phyloP scores from a whole-genome alignment of 768 basidiomycete genomes.

The Pholiota microspora region DNA sequence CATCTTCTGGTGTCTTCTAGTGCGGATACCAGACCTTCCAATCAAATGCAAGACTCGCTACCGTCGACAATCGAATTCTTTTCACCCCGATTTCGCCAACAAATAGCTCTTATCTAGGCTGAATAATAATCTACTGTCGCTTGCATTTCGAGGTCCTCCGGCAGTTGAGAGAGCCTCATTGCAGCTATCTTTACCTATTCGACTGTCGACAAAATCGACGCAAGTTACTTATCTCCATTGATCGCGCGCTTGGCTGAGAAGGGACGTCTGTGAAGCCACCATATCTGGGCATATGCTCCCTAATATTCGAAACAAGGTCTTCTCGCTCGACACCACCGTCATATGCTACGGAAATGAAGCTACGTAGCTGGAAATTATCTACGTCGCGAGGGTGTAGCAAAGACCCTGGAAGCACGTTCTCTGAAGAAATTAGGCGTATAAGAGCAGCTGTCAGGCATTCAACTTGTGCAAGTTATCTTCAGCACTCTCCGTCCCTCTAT shows the following conservation, averaged over 20 bases:
- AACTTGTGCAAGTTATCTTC: neutral
- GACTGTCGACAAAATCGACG: neutral
- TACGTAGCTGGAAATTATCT: neutral
- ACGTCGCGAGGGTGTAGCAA: neutral
- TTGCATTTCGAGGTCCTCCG: neutral
- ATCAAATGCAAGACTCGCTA: neutral
- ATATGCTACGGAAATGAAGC: neutral
- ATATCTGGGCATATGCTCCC: neutral
- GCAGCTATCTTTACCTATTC: constrained; percentile 15
- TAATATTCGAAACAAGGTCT: neutral
- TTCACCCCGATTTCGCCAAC: neutral
- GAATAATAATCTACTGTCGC: neutral
- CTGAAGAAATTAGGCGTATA: neutral
- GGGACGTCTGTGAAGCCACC: neutral
- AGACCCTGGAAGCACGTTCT: neutral
- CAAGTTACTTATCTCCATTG: constrained; percentile 5
- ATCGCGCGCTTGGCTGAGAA: neutral
- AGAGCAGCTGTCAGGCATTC: neutral
- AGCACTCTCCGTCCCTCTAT: neutral
- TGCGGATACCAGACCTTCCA: neutral
- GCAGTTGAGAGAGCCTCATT: constrained; percentile 6
- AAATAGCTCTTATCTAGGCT: neutral
- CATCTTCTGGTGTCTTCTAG: neutral
- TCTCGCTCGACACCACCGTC: neutral
- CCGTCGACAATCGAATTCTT: neutral